Percentiles rank a stretch among this genome's conserved stretches.
phyloP scores from a whole-genome alignment of 2,329 filamentous ascomycete species.

The Exophiala sideris region DNA sequence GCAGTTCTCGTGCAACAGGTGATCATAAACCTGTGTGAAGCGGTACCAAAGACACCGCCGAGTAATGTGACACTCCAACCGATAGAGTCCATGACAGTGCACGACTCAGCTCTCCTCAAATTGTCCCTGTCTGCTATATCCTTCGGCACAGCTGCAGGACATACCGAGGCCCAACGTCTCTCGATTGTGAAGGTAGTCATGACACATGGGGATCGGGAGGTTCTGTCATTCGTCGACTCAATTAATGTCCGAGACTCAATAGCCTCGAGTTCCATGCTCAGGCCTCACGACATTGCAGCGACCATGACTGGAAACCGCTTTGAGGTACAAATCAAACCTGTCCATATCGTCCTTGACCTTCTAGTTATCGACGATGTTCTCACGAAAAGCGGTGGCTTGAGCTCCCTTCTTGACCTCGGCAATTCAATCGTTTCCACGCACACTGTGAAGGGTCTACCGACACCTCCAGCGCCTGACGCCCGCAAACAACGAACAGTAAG shows the following conservation, averaged over 20 bases:
- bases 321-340: slow-evolving; percentile 70
- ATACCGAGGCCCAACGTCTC: slow-evolving; percentile 8
- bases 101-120: slow-evolving; percentile 18
- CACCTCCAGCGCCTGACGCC: slow-evolving; percentile 15
- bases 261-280: slow-evolving; percentile 27
- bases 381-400: slow-evolving; percentile 84
- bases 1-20: slow-evolving; percentile 7
- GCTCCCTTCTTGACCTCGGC: slow-evolving; percentile 83
- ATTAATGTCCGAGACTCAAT: slow-evolving; percentile 42
- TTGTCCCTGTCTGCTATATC: slow-evolving; percentile 10
- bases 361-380: slow-evolving; percentile 81
- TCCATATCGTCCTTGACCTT: slow-evolving; percentile 73
- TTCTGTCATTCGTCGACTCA: slow-evolving; percentile 52
- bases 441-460: slow-evolving; percentile 43
- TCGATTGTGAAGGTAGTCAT: slow-evolving; percentile 43
- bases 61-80: slow-evolving; percentile 13
- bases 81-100: slow-evolving; percentile 11
- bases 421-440: slow-evolving; percentile 75
- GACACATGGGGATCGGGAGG: slow-evolving; percentile 47
- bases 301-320: slow-evolving; percentile 34
- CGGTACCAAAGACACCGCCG: slow-evolving; percentile 15
- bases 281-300: slow-evolving; percentile 24
- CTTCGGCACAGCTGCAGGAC: not conserved
- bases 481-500: slow-evolving; percentile 50
- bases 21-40: slow-evolving; percentile 18